phyloP scores from a whole-genome alignment of 2,329 filamentous ascomycete genomes.

The Epichloe brachyelytri region DNA sequence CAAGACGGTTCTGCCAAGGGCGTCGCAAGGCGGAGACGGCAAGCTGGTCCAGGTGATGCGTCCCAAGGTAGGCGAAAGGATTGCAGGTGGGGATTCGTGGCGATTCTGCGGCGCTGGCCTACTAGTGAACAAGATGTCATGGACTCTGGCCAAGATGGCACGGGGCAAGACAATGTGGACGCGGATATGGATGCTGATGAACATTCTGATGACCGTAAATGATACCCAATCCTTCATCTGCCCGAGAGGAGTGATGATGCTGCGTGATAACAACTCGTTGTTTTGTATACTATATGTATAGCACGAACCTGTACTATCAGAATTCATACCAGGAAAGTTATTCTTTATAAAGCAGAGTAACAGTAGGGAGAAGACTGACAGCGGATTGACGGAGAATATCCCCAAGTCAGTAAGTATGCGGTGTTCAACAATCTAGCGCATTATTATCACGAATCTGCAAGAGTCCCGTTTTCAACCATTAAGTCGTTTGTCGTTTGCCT shows the following conservation, averaged over 20 bases:
- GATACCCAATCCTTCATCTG: background rate
- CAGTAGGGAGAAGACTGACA: no score
- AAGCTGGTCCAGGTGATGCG: constrained; percentile 26
- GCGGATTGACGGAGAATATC: no score
- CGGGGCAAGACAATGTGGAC: background rate
- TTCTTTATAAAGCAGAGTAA: no score
- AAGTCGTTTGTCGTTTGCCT: constrained; percentile 6
- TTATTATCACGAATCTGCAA: background rate
- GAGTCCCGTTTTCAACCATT: background rate
- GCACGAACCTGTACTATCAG: no score
- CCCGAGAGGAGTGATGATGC: background rate
- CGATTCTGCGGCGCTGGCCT: constrained; percentile 24
- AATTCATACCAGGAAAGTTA: no score
- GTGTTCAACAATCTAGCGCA: no score
- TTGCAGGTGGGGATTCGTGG: constrained; percentile 30
- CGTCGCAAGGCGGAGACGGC: constrained; percentile 8
- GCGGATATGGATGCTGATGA: background rate
- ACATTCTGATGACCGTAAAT: background rate
- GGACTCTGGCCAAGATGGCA: constrained; percentile 1
- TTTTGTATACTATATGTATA: background rate
- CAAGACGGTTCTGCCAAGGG: constrained; percentile 28
- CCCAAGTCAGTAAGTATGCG: no score
- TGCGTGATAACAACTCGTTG: background rate
- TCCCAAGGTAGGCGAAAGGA: constrained; percentile 26
- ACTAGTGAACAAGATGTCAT: constrained; percentile 5